These are phyloP conservation scores for Psilocybe cubensis DNA, from an alignment of 768 basidiomycete genomes.

Conservation along the genomic window DNA sequence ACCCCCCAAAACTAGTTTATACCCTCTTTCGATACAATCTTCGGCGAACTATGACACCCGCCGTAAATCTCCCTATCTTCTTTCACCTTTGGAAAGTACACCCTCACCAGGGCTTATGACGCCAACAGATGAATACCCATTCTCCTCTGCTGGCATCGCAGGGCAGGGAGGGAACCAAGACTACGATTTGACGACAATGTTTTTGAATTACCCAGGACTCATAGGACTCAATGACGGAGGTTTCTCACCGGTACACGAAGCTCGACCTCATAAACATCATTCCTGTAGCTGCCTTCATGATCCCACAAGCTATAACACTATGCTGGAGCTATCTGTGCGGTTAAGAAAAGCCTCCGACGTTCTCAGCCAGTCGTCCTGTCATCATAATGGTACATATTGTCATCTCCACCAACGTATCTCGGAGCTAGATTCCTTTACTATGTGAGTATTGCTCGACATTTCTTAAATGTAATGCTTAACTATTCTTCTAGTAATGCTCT, in stretches of 20 bases:
- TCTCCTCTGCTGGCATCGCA: constrained; percentile 32
- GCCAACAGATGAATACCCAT: constrained; percentile 47
- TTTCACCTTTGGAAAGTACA: constrained; percentile 36
- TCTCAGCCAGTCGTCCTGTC: constrained; percentile 49
- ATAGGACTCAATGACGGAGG: constrained; percentile 26
- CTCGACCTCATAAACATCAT: constrained; percentile 29
- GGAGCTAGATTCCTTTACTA: constrained; percentile 42
- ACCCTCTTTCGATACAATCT: constrained; percentile 16
- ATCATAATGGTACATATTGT: constrained; percentile 41
- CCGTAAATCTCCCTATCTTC: constrained; percentile 28
- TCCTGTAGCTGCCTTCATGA: constrained; percentile 63
- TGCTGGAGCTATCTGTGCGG: constrained; percentile 67
- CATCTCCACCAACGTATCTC: constrained; percentile 46
- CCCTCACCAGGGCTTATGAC: constrained; percentile 46
- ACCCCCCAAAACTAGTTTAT: neutral
- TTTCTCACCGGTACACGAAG: constrained; percentile 25
- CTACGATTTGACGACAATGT: constrained; percentile 45
- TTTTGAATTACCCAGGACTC: constrained; percentile 38
- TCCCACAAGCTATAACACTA: constrained; percentile 52
- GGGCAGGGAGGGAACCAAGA: constrained; percentile 26
- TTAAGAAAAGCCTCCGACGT: constrained; percentile 61
- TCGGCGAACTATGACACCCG: constrained; percentile 31
- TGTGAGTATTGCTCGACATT: constrained; percentile 38
- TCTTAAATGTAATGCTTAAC: constrained; percentile 6
- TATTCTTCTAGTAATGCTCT: constrained; percentile 40